Evolutionary conservation across 2,329 filamentous ascomycete species (phyloP).

Genomic region (Rugonectria rugulosa): DNA sequence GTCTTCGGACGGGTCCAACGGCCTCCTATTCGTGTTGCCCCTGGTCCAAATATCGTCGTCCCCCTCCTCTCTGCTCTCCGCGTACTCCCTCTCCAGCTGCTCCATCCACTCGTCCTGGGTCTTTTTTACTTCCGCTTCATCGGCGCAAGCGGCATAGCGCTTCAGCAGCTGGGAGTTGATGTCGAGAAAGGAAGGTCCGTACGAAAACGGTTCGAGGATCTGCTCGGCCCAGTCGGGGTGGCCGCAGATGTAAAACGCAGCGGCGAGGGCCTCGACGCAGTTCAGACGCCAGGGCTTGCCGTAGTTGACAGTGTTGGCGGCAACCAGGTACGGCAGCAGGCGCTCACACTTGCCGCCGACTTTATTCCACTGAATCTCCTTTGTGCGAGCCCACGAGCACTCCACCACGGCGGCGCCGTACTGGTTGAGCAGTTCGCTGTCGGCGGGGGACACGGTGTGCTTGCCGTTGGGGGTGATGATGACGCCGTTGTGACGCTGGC

Average conservation of each 20-base stretch:
- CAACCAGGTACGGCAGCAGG: conserved; percentile 91
- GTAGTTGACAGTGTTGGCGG: conserved; percentile 97
- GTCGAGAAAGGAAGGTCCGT: conserved; percentile 86
- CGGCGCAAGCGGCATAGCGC: conserved; percentile 82
- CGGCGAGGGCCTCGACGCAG: conserved; percentile 93
- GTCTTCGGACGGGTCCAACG: conserved; percentile 62
- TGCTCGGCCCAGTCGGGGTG: conserved; percentile 89
- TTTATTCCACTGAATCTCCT: conserved; percentile 88
- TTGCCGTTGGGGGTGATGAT: conserved; percentile 97
- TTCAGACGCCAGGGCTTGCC: conserved; percentile 94
- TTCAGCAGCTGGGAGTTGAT: conserved; percentile 87
- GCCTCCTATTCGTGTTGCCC: conserved; percentile 82
- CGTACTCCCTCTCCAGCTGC: conserved; percentile 88
- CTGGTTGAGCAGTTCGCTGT: conserved; percentile 81
- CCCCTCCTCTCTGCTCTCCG: conserved; percentile 75
- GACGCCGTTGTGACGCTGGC: conserved; percentile 90
- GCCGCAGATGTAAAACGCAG: conserved; percentile 92
- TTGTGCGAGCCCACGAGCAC: conserved; percentile 92
- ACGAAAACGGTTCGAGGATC: conserved; percentile 84
- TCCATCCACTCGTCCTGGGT: conserved; percentile 88
- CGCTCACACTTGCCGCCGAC: conserved; percentile 95
- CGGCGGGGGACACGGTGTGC: conserved; percentile 81
- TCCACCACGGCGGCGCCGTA: conserved; percentile 96
- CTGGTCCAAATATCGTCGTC: conserved; percentile 86
- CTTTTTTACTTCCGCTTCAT: conserved; percentile 83